These are phyloP conservation scores for Ailanthus altissimus DNA, from an alignment of 345 rosid genomes.

Conservation along the genomic window DNA sequence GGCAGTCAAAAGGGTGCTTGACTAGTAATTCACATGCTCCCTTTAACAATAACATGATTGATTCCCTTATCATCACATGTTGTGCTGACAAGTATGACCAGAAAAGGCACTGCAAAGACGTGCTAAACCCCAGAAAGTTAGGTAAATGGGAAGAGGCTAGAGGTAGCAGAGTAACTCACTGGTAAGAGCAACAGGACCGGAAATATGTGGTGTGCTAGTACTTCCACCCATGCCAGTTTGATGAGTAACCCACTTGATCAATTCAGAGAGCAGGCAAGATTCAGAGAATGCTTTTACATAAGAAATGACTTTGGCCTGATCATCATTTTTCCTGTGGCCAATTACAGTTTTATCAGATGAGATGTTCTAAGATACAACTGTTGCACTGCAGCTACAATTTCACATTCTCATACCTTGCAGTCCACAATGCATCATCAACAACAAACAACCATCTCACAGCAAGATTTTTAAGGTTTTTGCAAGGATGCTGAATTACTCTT, in stretches of 20 bases:
- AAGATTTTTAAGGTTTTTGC: conserved; percentile 44
- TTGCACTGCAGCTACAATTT: conserved; percentile 9
- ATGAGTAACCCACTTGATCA: conserved; percentile 56
- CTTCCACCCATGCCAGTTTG: conserved; percentile 44
- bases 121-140: conserved; percentile 5
- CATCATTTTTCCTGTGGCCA: conserved; percentile 51
- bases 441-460: conserved; percentile 63
- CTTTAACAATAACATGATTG: background rate
- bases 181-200: conserved; percentile 53
- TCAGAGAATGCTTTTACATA: conserved; percentile 48
- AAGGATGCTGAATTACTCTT: conserved; percentile 33
- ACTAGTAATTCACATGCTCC: background rate
- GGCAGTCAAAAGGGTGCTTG: background rate
- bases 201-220: conserved; percentile 36
- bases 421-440: conserved; percentile 45
- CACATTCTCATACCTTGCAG: conserved; percentile 44
- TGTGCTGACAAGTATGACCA: background rate
- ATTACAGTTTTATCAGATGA: conserved; percentile 27
- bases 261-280: conserved; percentile 45
- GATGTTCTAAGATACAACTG: conserved; percentile 17
- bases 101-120: background rate
- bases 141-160: conserved; percentile 19
- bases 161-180: conserved; percentile 50
- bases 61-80: background rate
- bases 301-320: conserved; percentile 41